These are phyloP conservation scores for Hymenoscyphus occultus DNA, from an alignment of 2,329 filamentous ascomycete genomes.

Conservation along the genomic window DNA sequence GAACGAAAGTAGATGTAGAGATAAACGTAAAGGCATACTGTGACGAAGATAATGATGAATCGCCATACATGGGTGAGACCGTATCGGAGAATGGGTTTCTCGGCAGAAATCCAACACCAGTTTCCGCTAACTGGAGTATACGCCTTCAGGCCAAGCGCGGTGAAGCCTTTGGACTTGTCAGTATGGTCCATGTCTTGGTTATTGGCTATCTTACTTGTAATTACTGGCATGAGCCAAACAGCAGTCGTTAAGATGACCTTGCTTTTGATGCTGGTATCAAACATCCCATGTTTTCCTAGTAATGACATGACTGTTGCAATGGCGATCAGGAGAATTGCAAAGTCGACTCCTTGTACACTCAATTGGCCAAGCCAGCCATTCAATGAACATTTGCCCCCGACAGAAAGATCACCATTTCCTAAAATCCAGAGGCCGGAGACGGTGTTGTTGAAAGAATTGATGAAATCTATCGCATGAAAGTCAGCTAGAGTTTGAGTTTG, in stretches of 20 bases:
- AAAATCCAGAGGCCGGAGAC: constrained; percentile 9
- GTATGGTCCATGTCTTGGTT: not conserved
- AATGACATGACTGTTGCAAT: constrained; percentile 5
- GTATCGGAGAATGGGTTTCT: constrained; percentile 37
- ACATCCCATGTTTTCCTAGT: not conserved
- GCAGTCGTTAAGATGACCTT: not conserved
- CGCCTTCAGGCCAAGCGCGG: constrained; percentile 8
- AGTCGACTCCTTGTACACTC: constrained; percentile 10
- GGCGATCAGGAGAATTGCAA: constrained; percentile 11
- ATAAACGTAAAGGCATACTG: constrained; percentile 38
- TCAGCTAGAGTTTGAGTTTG: not conserved
- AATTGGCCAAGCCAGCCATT: constrained; percentile 12
- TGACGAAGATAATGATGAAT: constrained; percentile 35
- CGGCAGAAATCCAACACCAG: constrained; percentile 41
- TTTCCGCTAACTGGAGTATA: constrained; percentile 39
- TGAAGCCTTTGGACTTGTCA: not conserved
- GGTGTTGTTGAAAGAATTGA: constrained; percentile 12
- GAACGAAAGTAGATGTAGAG: constrained; percentile 34
- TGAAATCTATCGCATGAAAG: not conserved
- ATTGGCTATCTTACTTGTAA: not conserved
- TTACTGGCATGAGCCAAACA: constrained; percentile 7
- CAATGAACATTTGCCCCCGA: constrained; percentile 5
- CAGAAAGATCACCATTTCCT: not conserved
- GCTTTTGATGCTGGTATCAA: constrained; percentile 8
- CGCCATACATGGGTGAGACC: constrained; percentile 41